Evolutionary conservation across 352 stramenopile species (phyloP).

Genomic region (Pythium dissimile): DNA sequence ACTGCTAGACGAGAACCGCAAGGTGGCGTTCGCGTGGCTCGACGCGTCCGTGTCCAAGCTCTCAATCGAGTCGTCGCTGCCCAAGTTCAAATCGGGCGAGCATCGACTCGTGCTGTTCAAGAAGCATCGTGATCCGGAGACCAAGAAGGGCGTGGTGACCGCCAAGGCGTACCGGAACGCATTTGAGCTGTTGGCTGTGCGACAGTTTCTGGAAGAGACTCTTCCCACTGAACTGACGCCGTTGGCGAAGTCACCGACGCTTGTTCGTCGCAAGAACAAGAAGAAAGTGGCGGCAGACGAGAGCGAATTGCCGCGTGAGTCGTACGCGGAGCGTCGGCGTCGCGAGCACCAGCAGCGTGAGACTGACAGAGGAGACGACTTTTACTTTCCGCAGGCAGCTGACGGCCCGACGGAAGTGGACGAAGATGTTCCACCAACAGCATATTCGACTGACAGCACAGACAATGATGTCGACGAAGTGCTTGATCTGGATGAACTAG

Average conservation of each 20-base stretch:
- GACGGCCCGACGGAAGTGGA: constrained; percentile 18
- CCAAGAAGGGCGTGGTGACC: constrained; percentile 33
- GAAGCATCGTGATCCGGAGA: constrained; percentile 33
- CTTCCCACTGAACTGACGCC: constrained; percentile 34
- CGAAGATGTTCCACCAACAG: neutral
- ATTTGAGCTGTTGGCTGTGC: constrained; percentile 60
- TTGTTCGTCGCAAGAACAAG: constrained; percentile 36
- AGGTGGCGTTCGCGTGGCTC: constrained; percentile 65
- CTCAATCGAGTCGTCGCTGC: constrained; percentile 61
- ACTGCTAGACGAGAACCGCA: constrained; percentile 54
- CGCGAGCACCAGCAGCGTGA: constrained; percentile 20
- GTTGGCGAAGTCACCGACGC: constrained; percentile 51
- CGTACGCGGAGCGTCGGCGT: constrained; percentile 25
- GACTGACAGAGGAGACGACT: constrained; percentile 39
- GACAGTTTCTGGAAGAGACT: constrained; percentile 53
- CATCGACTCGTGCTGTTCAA: constrained; percentile 74
- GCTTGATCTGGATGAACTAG: constrained; percentile 49
- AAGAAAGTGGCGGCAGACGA: constrained; percentile 12
- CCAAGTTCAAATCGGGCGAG: constrained; percentile 33
- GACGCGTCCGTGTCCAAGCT: constrained; percentile 63
- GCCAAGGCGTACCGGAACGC: constrained; percentile 55
- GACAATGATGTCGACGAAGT: constrained; percentile 30
- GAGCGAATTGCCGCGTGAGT: constrained; percentile 12
- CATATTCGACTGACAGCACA: neutral
- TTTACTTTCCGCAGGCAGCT: constrained; percentile 37